These are phyloP conservation scores for Aureobasidium sp. DNA, from an alignment of 2,329 filamentous ascomycete species.

Conservation along the genomic window DNA sequence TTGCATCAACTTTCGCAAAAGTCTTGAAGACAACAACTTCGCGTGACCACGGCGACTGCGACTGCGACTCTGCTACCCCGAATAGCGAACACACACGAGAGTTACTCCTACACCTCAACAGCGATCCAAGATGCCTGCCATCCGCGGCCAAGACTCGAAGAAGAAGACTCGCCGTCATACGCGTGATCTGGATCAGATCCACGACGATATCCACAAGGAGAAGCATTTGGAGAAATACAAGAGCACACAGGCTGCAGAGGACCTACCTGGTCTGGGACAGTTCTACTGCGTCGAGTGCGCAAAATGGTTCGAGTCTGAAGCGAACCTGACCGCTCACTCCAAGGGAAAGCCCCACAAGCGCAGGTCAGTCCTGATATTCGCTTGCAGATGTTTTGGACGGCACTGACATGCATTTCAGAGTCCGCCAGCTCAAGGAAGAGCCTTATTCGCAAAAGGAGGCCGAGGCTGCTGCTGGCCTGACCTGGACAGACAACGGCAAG, in stretches of 20 bases:
- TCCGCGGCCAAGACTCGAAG: slow-evolving; percentile 43
- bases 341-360: slow-evolving; percentile 92
- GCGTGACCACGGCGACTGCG: slow-evolving; percentile 1
- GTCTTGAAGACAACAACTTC: background rate
- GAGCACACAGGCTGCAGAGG: slow-evolving; percentile 70
- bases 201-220: slow-evolving; percentile 69
- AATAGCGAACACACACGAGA: background rate
- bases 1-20: background rate
- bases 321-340: slow-evolving; percentile 66
- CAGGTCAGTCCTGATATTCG: slow-evolving; percentile 47
- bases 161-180: slow-evolving; percentile 42
- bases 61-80: background rate
- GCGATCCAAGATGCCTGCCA: slow-evolving; percentile 40
- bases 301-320: slow-evolving; percentile 89
- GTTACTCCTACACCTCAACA: background rate
- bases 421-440: slow-evolving; percentile 75
- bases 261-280: slow-evolving; percentile 77
- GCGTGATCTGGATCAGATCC: slow-evolving; percentile 89
- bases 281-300: slow-evolving; percentile 90
- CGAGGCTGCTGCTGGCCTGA: slow-evolving; percentile 68
- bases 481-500: slow-evolving; percentile 55
- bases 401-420: slow-evolving; percentile 41
- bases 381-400: background rate
- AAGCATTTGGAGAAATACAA: slow-evolving; percentile 77
- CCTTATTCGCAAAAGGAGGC: slow-evolving; percentile 82